phyloP scores from a whole-genome alignment of 768 basidiomycete species.

The Phallus indusiatus region DNA sequence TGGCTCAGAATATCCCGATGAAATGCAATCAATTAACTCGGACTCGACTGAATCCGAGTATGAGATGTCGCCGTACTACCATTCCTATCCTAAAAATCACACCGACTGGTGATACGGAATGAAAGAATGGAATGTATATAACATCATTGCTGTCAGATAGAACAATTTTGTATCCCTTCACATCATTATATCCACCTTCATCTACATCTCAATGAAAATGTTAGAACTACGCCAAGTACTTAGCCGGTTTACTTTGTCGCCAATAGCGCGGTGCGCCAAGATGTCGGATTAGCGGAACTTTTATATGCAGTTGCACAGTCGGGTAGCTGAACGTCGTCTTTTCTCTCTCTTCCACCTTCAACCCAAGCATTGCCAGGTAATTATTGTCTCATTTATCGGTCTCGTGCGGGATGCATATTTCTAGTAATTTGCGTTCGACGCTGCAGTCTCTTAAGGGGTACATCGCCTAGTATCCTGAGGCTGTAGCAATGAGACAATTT shows the following conservation, averaged over 20 bases:
- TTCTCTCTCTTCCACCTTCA: neutral
- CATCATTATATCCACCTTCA: too few species aligned
- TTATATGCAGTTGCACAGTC: neutral
- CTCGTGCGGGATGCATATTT: conserved; percentile 4
- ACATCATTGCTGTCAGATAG: too few species aligned
- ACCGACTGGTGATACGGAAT: neutral
- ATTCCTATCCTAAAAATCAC: neutral
- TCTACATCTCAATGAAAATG: too few species aligned
- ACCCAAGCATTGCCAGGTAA: neutral
- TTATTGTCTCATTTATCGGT: neutral
- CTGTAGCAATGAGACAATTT: conserved; percentile 7
- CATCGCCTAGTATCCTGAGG: conserved; percentile 11
- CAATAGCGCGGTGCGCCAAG: neutral
- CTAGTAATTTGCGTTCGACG: conserved; percentile 11
- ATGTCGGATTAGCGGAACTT: neutral
- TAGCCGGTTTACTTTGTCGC: too few species aligned
- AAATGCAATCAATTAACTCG: neutral
- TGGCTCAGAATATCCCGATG: neutral
- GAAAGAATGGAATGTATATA: too few species aligned
- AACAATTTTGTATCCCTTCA: too few species aligned
- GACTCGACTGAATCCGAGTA: neutral
- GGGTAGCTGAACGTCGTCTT: neutral
- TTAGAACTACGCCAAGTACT: too few species aligned
- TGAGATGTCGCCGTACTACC: neutral
- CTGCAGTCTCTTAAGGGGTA: conserved; percentile 6